Conservation (phyloP, 2,329 filamentous ascomycete species). For the Hortaea werneckii region DNA sequence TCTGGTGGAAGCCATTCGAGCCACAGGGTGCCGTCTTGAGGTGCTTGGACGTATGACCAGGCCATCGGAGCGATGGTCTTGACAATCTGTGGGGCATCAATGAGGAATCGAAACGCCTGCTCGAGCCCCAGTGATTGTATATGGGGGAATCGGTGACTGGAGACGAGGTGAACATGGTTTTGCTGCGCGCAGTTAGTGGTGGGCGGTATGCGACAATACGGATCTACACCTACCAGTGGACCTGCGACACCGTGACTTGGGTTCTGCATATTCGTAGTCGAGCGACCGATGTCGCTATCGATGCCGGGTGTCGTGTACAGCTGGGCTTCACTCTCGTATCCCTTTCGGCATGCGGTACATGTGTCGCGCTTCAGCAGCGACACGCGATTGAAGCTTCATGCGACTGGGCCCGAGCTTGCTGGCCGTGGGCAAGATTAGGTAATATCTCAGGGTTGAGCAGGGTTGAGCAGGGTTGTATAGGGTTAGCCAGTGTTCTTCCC, state of each 20-base stretch:
- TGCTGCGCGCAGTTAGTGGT: constrained; percentile 44
- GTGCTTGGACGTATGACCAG: constrained; percentile 83
- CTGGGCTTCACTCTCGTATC: no score
- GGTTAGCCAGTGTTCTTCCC: no score
- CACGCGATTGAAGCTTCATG: no score
- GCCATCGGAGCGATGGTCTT: constrained; percentile 78
- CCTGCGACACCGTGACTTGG: constrained; percentile 39
- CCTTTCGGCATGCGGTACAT: no score
- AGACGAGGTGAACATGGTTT: constrained; percentile 82
- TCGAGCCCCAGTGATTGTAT: constrained; percentile 61
- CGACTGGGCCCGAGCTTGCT: no score
- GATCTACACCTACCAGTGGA: constrained; percentile 27
- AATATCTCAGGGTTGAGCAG: no score
- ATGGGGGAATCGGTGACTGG: constrained; percentile 67
- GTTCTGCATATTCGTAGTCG: constrained; percentile 15
- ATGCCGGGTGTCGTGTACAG: no score
- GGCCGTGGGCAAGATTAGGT: no score
- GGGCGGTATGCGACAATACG: neutral
- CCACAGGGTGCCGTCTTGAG: constrained; percentile 70
- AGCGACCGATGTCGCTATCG: neutral
- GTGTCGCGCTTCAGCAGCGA: no score
- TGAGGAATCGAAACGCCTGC: constrained; percentile 73
- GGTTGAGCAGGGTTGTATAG: no score
- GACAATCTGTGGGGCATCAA: constrained; percentile 74
- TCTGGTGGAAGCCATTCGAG: constrained; percentile 80